Conservation (phyloP, 2,329 filamentous ascomycete genomes). For the Neopestalotiopsis sp. region DNA sequence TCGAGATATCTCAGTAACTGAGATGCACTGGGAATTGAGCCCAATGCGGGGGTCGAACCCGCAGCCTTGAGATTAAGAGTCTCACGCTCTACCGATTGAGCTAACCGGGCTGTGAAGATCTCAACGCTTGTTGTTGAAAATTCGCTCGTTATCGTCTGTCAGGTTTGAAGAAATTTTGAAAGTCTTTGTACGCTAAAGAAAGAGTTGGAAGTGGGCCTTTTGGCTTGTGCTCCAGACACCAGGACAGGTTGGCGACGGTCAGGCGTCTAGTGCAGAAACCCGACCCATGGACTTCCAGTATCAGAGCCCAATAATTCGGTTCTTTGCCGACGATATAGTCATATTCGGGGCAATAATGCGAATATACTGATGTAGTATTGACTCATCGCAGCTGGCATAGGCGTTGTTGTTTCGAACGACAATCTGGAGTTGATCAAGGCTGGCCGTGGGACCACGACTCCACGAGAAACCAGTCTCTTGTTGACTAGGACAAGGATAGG, state of each 20-base stretch:
- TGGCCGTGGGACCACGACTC: not conserved
- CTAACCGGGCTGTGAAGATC: constrained; percentile 52
- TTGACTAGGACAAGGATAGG: not conserved
- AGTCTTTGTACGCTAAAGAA: not conserved
- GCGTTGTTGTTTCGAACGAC: not conserved
- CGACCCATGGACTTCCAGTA: not conserved
- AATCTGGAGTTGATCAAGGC: not conserved
- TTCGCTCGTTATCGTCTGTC: no score
- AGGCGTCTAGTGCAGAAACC: not conserved
- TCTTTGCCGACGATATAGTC: no score
- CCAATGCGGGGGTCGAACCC: constrained; percentile 54
- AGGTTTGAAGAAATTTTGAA: no score
- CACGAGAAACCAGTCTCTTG: not conserved
- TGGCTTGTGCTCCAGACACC: not conserved
- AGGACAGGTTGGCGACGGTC: not conserved
- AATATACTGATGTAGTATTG: not conserved
- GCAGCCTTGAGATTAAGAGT: constrained; percentile 57
- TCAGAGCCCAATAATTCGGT: no score
- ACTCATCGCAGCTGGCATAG: not conserved
- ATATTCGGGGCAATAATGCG: not conserved
- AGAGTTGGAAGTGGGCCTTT: not conserved
- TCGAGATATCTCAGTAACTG: not conserved
- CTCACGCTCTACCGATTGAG: constrained; percentile 75
- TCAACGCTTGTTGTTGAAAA: not conserved
- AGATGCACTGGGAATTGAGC: constrained; percentile 47